These are phyloP conservation scores for Oryza glumipatula DNA, from an alignment of 176 grass and related monocot species.

Conservation along the genomic window DNA sequence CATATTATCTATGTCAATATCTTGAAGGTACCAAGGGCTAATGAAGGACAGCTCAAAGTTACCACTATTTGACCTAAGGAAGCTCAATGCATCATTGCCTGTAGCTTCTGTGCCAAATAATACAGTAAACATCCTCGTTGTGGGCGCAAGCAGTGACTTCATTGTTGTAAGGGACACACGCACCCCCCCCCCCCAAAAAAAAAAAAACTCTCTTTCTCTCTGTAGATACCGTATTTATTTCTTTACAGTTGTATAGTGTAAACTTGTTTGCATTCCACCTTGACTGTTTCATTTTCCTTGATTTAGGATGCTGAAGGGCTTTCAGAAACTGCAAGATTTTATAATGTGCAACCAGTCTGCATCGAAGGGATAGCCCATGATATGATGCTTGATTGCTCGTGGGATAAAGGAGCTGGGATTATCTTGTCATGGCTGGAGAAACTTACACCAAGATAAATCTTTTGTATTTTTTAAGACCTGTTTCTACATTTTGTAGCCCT, in stretches of 20 bases:
- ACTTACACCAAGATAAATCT: conserved; percentile 22
- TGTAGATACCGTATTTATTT: not conserved
- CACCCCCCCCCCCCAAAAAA: not conserved
- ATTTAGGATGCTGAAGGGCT: conserved; percentile 76
- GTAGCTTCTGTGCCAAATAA: conserved; percentile 56
- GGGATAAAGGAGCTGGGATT: conserved; percentile 81
- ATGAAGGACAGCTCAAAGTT: conserved; percentile 85
- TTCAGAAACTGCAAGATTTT: conserved; percentile 80
- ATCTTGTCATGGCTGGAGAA: conserved; percentile 73
- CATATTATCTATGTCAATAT: conserved; percentile 21
- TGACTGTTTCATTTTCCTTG: conserved; percentile 24
- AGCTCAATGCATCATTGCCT: conserved; percentile 79
- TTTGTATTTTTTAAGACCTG: not conserved
- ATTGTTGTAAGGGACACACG: conserved; percentile 73
- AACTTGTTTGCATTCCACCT: not conserved
- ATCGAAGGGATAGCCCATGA: conserved; percentile 85
- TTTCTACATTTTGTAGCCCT: not conserved
- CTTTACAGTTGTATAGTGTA: not conserved
- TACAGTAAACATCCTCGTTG: conserved; percentile 61
- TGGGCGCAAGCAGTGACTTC: conserved; percentile 84
- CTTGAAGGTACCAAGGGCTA: conserved; percentile 76
- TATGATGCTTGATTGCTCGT: conserved; percentile 86
- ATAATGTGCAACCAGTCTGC: conserved; percentile 58
- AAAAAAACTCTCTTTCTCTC: not conserved
- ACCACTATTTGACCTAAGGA: conserved; percentile 76